Percentiles rank a stretch among this genome's conserved stretches.
phyloP scores from a whole-genome alignment of 306 rosid species.

The Psophocarpus tetragonolobus region DNA sequence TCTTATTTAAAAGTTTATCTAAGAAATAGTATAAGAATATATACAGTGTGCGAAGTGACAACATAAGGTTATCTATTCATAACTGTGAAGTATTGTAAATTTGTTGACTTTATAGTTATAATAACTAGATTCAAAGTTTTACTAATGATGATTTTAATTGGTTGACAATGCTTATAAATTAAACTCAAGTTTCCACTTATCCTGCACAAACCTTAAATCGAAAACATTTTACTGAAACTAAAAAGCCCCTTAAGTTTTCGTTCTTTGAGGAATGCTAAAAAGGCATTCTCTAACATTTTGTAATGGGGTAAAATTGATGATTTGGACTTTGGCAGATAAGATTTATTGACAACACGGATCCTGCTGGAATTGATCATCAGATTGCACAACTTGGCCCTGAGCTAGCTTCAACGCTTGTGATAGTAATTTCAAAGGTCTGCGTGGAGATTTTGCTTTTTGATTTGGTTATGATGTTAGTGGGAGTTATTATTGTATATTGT shows the following conservation, averaged over 20 bases:
- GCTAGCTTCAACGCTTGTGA: background rate
- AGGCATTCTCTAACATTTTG: background rate
- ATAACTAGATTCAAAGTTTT: background rate
- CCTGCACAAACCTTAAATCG: background rate
- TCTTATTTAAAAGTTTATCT: background rate
- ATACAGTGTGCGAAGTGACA: background rate
- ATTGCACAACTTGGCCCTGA: conserved; percentile 11
- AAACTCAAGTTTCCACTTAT: background rate
- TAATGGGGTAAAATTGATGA: background rate
- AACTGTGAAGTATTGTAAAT: background rate
- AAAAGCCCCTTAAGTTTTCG: background rate
- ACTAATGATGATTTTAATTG: background rate
- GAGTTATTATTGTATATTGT: background rate
- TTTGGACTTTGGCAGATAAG: conserved; percentile 1
- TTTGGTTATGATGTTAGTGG: background rate
- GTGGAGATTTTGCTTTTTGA: background rate
- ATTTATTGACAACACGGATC: conserved; percentile 17
- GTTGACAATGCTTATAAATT: background rate
- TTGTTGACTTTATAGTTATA: background rate
- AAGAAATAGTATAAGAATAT: background rate
- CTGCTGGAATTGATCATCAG: conserved; percentile 14
- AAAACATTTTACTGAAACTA: background rate
- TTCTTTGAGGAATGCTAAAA: background rate
- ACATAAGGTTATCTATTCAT: background rate
- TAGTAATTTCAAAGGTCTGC: background rate